Base-by-base conservation (phyloP, 441 rosid species). In the Mallotus repandus region DNA sequence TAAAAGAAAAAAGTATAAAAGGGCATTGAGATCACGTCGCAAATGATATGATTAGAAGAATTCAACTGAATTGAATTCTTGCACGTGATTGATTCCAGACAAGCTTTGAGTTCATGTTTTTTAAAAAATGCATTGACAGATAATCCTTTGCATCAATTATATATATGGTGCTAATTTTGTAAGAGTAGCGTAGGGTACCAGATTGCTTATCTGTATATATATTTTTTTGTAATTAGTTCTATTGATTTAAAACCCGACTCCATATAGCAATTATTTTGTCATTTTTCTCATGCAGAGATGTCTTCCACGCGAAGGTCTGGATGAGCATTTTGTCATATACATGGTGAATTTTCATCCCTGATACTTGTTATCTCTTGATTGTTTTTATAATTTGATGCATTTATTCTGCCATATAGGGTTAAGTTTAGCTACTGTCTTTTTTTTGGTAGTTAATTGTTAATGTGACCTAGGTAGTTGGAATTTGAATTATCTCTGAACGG, bases 301-400 rank as follows among this genome's bases (percentile, higher is more conserved):
- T 81, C 92, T 96, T 79, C 86, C 94, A 4, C 84, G 83, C 9
- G 97, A 88, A 72, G 88, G 88, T 69, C 82, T 93, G 91, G 97
- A 93, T 68, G 98, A 96, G 81, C 92, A 87, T 85, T 89, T 96
- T 80, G 83, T 84, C 50, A 93, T 96, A 76, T 94, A 91, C 85
- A 88, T 80, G 97, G 98, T 96, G 89, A 82, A 68, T 68, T 52
- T 19, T 75, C 67, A 45, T 43, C 69, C 49, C 29, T 25, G 29
- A 46, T 50, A 18, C 43, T 18, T 14, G 63, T 25, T 0, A 4
- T 15, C 57, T 74, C 35, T 41, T 25, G 29, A 25, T 25, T 1
- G 29, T 25, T 25, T 25, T 25, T 25, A 25, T 1, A 25, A 25
- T 25, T 13, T 48, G 19, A 5, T n/a, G 1, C 9, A 9, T 54